Percentiles rank a stretch among this genome's conserved stretches.
Conservation (phyloP, 805 yeast genomes). For the Yarrowia sp. region DNA sequence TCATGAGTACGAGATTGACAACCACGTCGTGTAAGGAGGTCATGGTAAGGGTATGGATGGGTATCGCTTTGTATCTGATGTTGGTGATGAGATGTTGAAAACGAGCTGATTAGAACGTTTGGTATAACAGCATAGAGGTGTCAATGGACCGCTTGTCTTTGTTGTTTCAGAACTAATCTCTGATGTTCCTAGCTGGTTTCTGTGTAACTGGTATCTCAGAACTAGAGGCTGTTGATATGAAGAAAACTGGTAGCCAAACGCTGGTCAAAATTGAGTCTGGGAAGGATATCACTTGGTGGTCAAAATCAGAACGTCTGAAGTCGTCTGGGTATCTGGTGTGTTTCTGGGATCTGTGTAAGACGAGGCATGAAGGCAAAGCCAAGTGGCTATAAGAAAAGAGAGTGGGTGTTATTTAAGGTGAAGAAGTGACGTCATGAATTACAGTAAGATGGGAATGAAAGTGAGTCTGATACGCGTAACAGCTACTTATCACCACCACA, state of each 20-base stretch:
- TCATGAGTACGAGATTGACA: conserved; percentile 14
- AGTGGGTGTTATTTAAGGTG: background rate
- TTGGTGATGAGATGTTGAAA: too few species aligned
- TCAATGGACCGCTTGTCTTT: too few species aligned
- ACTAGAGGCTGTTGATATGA: too few species aligned
- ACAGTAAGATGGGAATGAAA: too few species aligned
- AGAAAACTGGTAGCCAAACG: too few species aligned
- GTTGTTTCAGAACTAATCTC: too few species aligned
- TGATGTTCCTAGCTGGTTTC: background rate
- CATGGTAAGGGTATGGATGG: background rate
- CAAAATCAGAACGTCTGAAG: background rate
- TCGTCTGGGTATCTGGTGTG: background rate
- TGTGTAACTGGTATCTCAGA: background rate
- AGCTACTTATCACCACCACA: too few species aligned
- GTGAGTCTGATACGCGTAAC: too few species aligned
- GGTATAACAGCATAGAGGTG: too few species aligned
- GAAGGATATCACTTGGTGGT: background rate
- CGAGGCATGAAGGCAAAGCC: conserved; percentile 30
- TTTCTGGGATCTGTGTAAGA: background rate
- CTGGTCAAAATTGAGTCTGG: too few species aligned
- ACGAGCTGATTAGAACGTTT: too few species aligned
- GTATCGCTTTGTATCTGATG: too few species aligned
- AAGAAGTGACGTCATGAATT: background rate
- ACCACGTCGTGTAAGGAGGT: conserved; percentile 18
- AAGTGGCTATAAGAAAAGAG: background rate